These are phyloP conservation scores for Corchorus olitorius DNA, from an alignment of 345 rosid species.

Conservation along the genomic window DNA sequence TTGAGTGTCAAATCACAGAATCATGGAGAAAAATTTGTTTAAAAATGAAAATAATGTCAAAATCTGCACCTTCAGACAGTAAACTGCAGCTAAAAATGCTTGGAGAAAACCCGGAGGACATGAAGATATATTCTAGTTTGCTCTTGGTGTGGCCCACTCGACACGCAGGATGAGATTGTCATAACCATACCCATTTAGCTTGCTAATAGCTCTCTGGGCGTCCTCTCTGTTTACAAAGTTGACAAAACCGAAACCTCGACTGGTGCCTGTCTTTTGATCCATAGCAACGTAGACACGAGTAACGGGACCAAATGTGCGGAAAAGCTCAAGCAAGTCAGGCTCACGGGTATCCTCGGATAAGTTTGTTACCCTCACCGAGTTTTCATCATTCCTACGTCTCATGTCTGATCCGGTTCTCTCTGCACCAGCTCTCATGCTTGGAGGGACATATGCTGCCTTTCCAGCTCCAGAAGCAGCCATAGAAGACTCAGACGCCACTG, in stretches of 20 bases:
- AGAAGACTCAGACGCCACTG: slow-evolving; percentile 37
- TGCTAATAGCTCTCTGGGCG: slow-evolving; percentile 40
- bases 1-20: neutral
- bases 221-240: slow-evolving; percentile 37
- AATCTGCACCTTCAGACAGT: slow-evolving; percentile 1
- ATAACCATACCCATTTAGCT: slow-evolving; percentile 45
- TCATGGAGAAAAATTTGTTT: neutral
- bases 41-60: neutral
- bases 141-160: slow-evolving; percentile 36
- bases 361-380: slow-evolving; percentile 36
- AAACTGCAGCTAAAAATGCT: neutral
- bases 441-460: slow-evolving; percentile 58
- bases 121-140: slow-evolving; percentile 11
- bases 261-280: slow-evolving; percentile 31
- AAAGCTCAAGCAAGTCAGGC: slow-evolving; percentile 46
- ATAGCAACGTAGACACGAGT: slow-evolving; percentile 35
- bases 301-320: slow-evolving; percentile 36
- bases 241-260: slow-evolving; percentile 43
- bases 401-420: slow-evolving; percentile 30
- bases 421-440: slow-evolving; percentile 40
- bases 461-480: slow-evolving; percentile 28
- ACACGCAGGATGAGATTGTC: slow-evolving; percentile 44
- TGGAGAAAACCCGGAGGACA: neutral
- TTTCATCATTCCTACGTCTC: slow-evolving; percentile 36
- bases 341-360: slow-evolving; percentile 44